Conservation (phyloP, 1,284 basidiomycete species). For the Vanrija pseudolonga region DNA sequence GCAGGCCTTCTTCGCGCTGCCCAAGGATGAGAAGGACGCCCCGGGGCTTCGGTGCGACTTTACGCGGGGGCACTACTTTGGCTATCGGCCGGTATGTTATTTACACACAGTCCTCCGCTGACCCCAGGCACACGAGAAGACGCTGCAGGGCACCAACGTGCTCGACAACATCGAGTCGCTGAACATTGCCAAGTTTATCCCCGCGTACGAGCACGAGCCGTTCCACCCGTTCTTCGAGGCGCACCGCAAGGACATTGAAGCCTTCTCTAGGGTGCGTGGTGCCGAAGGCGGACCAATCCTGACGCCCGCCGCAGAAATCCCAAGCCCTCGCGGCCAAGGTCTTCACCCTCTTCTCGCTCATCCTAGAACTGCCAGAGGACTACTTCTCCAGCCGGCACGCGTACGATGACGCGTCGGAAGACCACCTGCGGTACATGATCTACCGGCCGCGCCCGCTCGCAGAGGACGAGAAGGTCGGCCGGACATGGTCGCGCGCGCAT, state of each 20-base stretch:
- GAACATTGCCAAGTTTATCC: slow-evolving; percentile 33
- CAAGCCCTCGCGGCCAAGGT: slow-evolving; percentile 17
- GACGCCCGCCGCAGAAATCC: not conserved
- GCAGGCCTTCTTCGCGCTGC: slow-evolving; percentile 31
- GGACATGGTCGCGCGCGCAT: slow-evolving; percentile 32
- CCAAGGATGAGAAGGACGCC: slow-evolving; percentile 16
- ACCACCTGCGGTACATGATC: slow-evolving; percentile 37
- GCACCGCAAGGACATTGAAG: slow-evolving; percentile 1
- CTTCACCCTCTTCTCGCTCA: slow-evolving; percentile 34
- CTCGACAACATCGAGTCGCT: slow-evolving; percentile 33
- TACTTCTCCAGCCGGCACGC: slow-evolving; percentile 37
- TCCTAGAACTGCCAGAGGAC: slow-evolving; percentile 37
- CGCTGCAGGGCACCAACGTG: slow-evolving; percentile 29
- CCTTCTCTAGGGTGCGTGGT: slow-evolving; percentile 6
- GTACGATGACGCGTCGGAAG: slow-evolving; percentile 28
- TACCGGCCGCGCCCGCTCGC: slow-evolving; percentile 32
- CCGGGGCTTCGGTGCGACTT: slow-evolving; percentile 9
- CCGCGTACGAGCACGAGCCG: slow-evolving; percentile 19
- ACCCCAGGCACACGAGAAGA: slow-evolving; percentile 19
- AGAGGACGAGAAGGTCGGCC: slow-evolving; percentile 28
- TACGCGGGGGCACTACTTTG: slow-evolving; percentile 27
- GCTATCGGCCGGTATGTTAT: slow-evolving; percentile 23
- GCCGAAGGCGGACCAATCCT: too few species aligned
- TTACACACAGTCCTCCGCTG: not conserved
- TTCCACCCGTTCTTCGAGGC: slow-evolving; percentile 28